These are phyloP conservation scores for Ichthyophthirius multifiliis DNA, from an alignment of 169 alveolate species.

Conservation along the genomic window DNA sequence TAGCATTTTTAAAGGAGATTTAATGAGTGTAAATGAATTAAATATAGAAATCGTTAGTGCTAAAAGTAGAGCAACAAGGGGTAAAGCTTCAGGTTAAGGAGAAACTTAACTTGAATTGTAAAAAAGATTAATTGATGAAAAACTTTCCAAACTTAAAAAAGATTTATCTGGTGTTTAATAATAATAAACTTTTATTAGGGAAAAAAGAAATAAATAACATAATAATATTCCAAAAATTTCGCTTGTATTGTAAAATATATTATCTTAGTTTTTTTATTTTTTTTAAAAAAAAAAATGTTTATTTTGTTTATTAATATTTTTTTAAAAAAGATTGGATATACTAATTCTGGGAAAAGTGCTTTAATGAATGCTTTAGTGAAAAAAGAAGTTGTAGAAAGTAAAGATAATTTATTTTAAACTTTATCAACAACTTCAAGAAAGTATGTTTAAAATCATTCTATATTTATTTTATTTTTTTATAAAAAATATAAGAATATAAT, in stretches of 20 bases:
- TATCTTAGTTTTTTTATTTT: background rate
- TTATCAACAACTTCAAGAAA: conserved; percentile 77
- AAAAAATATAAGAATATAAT: background rate
- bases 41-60: conserved; percentile 67
- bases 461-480: background rate
- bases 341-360: conserved; percentile 92
- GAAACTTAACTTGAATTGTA: conserved; percentile 77
- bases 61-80: conserved; percentile 68
- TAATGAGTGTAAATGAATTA: conserved; percentile 40
- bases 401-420: conserved; percentile 86
- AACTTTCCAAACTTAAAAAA: conserved; percentile 65
- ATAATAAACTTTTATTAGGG: background rate
- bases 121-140: conserved; percentile 60
- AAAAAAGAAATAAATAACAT: background rate
- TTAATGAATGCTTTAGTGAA: conserved; percentile 83
- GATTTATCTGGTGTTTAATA: conserved; percentile 33
- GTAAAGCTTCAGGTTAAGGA: conserved; percentile 78
- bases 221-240: conserved; percentile 71
- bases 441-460: background rate
- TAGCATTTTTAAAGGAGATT: conserved; percentile 44
- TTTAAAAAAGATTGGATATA: conserved; percentile 75
- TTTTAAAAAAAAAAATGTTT: background rate
- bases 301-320: background rate
- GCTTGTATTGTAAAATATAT: conserved; percentile 14
- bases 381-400: conserved; percentile 69